Conservation (phyloP, 1,284 basidiomycete genomes). For the Coniferiporia sulphurascens region DNA sequence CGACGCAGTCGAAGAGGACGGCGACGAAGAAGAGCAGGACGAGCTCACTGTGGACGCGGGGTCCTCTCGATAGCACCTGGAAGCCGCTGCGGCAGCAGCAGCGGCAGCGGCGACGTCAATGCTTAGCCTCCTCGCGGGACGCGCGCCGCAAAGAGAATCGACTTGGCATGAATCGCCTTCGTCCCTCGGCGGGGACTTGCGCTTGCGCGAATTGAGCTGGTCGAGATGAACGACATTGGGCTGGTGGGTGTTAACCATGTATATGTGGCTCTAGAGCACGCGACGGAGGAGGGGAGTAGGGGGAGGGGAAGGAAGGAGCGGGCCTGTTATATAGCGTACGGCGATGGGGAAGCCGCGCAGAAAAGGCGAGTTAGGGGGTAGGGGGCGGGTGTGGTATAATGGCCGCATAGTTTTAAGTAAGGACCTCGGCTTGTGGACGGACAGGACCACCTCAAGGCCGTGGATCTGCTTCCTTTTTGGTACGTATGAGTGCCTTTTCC, state of each 20-base stretch:
- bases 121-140: slow-evolving; percentile 3
- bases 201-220: slow-evolving; percentile 7
- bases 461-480: neutral
- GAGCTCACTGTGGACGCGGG: neutral
- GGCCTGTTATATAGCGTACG: neutral
- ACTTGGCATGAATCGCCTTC: neutral
- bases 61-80: slow-evolving; percentile 1
- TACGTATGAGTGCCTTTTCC: neutral
- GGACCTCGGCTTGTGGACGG: neutral
- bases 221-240: slow-evolving; percentile 2
- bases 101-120: slow-evolving; percentile 8
- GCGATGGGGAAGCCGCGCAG: neutral
- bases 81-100: neutral
- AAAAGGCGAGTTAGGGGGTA: slow-evolving; percentile 1
- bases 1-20: neutral
- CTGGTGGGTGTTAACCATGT: slow-evolving; percentile 4
- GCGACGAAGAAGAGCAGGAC: neutral
- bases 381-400: neutral
- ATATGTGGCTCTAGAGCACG: neutral
- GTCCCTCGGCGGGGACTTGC: slow-evolving; percentile 3
- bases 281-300: neutral
- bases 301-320: neutral
- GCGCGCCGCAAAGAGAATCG: neutral
- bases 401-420: neutral
- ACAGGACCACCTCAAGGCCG: neutral